Evolutionary conservation across 129 eudicot species (phyloP).

Genomic region (Arctium minus): DNA sequence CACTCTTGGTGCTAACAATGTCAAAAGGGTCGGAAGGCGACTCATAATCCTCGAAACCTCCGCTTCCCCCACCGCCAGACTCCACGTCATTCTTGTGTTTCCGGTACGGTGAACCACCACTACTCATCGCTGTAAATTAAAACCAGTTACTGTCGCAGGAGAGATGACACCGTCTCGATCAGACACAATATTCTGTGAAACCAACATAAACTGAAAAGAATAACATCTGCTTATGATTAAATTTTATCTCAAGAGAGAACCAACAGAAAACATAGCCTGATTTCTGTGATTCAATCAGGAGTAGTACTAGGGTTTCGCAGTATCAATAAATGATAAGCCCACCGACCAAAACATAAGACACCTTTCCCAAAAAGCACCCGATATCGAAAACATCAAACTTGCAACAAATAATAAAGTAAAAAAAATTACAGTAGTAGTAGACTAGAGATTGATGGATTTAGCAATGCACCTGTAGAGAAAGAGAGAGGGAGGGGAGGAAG

Average conservation of each 20-base stretch:
- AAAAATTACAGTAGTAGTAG: neutral
- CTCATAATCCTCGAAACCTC: constrained; percentile 36
- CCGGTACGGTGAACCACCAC: constrained; percentile 55
- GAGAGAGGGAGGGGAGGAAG: neutral
- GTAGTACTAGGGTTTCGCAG: constrained; percentile 14
- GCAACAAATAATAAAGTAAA: neutral
- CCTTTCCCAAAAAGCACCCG: constrained; percentile 2
- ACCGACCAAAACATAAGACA: constrained; percentile 5
- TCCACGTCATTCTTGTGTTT: constrained; percentile 52
- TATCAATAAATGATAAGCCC: neutral
- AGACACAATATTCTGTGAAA: neutral
- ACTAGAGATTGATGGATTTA: neutral
- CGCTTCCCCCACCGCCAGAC: constrained; percentile 21
- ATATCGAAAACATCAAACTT: neutral
- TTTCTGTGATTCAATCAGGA: constrained; percentile 10
- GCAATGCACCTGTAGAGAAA: constrained; percentile 21
- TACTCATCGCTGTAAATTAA: constrained; percentile 34
- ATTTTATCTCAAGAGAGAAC: neutral
- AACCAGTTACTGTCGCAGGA: constrained; percentile 66
- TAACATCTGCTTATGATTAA: neutral
- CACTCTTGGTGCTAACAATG: constrained; percentile 70
- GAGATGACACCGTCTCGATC: constrained; percentile 64
- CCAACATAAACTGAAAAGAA: neutral
- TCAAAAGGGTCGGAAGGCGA: constrained; percentile 52
- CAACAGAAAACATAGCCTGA: neutral